phyloP scores from a whole-genome alignment of 148 eudicot genomes.

The Rhododendron griersonianum region DNA sequence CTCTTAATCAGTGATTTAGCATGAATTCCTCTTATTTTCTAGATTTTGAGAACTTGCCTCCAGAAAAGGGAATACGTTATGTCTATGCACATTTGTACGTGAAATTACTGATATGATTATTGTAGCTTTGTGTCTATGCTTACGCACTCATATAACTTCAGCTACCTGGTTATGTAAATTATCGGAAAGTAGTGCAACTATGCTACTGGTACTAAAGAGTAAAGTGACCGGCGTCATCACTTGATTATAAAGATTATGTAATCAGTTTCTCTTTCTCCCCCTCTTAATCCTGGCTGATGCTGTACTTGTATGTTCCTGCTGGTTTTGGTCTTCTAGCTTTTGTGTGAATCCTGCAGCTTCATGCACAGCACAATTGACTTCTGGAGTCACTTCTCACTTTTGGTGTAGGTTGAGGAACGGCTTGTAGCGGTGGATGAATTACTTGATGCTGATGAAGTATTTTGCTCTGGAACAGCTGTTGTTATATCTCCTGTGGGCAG shows the following conservation, averaged over 20 bases:
- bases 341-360: not conserved
- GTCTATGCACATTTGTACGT: not conserved
- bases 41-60: not conserved
- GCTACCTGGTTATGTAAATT: not conserved
- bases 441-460: slow-evolving; percentile 96
- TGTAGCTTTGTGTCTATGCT: not conserved
- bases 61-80: not conserved
- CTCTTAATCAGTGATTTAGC: not conserved
- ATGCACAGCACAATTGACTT: not conserved
- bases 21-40: not conserved
- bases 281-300: not conserved
- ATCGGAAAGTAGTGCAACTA: not conserved
- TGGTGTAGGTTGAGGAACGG: slow-evolving; percentile 32
- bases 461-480: slow-evolving; percentile 97
- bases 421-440: slow-evolving; percentile 75
- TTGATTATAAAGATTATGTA: slow-evolving; percentile 47
- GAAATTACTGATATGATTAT: not conserved
- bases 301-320: not conserved
- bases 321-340: slow-evolving; percentile 16
- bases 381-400: not conserved
- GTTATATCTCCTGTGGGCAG: slow-evolving; percentile 97
- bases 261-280: not conserved
- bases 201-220: not conserved
- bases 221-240: slow-evolving; percentile 10
- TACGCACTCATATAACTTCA: not conserved